phyloP scores from a whole-genome alignment of 345 rosid species.

The Clarkia xantiana region DNA sequence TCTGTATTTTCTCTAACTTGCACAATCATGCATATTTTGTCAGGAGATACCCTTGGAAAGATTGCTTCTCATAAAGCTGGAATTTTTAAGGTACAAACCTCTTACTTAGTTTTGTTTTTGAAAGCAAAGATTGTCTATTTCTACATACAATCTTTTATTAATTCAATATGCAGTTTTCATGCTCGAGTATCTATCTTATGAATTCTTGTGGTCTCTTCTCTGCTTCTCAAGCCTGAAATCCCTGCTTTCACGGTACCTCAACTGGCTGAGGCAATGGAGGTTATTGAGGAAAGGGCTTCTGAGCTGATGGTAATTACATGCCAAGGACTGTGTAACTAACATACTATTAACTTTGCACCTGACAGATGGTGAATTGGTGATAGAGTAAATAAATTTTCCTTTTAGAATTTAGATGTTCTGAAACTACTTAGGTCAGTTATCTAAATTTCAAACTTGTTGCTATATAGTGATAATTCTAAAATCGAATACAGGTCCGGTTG shows the following conservation, averaged over 20 bases:
- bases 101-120: constrained; percentile 6
- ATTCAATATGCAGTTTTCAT: constrained; percentile 22
- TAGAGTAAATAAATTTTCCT: background rate
- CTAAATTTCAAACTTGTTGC: no score
- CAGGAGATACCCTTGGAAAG: constrained; percentile 60
- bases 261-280: constrained; percentile 72
- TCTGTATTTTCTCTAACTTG: background rate
- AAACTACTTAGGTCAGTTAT: no score
- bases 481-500: constrained; percentile 50
- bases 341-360: background rate
- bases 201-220: constrained; percentile 40
- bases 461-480: background rate
- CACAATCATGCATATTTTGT: constrained; percentile 7
- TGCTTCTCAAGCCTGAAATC: constrained; percentile 61
- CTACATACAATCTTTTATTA: constrained; percentile 12
- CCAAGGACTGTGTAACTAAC: background rate
- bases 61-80: constrained; percentile 90
- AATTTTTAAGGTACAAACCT: constrained; percentile 63
- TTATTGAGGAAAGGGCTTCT: constrained; percentile 40
- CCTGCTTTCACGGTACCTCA: constrained; percentile 80
- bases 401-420: background rate
- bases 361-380: background rate
- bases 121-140: constrained; percentile 9
- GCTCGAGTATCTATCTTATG: constrained; percentile 27
- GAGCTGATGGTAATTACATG: constrained; percentile 28